These are phyloP conservation scores for Sugiyamaella boreocaroliniensis DNA, from an alignment of 805 yeast species.

Conservation along the genomic window DNA sequence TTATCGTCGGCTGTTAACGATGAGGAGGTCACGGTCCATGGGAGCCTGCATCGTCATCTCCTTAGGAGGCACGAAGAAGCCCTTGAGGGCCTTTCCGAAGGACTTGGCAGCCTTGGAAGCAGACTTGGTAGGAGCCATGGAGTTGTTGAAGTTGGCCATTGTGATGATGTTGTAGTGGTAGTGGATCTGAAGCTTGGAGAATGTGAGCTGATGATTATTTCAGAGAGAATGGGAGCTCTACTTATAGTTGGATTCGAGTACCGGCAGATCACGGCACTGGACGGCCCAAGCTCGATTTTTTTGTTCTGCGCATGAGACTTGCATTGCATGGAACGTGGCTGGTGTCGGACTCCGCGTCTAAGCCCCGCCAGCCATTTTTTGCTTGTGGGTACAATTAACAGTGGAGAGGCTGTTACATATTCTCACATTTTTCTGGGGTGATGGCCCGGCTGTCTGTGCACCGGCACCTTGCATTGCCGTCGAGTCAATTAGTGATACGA, in stretches of 20 bases:
- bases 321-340: neutral
- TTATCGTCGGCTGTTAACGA: neutral
- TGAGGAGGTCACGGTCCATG: neutral
- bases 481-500: no score
- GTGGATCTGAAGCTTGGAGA: neutral
- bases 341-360: neutral
- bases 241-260: neutral
- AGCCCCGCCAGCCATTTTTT: no score
- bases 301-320: neutral
- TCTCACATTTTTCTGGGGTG: neutral
- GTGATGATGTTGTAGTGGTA: neutral
- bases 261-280: neutral
- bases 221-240: neutral
- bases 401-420: neutral
- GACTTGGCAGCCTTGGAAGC: constrained; percentile 1
- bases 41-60: neutral
- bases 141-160: constrained; percentile 3
- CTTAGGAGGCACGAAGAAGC: constrained; percentile 1
- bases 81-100: neutral
- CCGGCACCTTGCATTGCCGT: no score
- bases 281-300: neutral
- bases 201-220: neutral
- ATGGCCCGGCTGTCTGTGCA: no score
- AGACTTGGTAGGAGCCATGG: constrained; percentile 4
- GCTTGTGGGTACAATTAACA: neutral